Evolutionary conservation across 495 filamentous ascomycete species (phyloP), one percentile per base, ranked within the genome.

Genomic region (Cercophora samala): DNA sequence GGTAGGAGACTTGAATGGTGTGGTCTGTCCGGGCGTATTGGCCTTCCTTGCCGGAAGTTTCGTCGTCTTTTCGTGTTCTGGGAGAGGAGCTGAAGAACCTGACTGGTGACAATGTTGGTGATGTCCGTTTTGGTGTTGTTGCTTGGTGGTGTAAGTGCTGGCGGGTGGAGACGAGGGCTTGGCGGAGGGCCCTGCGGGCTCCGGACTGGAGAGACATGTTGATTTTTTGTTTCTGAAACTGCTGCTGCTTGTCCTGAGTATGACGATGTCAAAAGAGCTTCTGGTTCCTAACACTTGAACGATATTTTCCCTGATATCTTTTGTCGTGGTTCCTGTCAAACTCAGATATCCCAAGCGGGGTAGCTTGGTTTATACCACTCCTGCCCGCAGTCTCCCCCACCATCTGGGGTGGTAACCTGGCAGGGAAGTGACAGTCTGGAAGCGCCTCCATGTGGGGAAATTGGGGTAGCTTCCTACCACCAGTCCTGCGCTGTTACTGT

Each of bases 21-120:
- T 92, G 84, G 70, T 95, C 90, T 29, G 92, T 96, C 69, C 91
- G 88, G 25, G 93, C 91, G 74, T 88, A 90, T 55, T 81, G 71
- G 60, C 86, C 84, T 1, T 46, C 37, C 13, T 46, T 46, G 6
- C 37, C 37, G 2, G 37, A 46, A 1, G 13, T 46, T 17, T 13
- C 37, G 3, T 46, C 37, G 2, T 46, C 11, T 2, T 46, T 13
- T 11, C 0, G 37, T 11, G 15, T 13, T 13, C 37, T 11, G 37
- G 37, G 37, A 3, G 37, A 18, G 15, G 37, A 13, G 37, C 9
- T 18, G 15, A 46, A 46, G 15, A 13, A 46, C 1, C 15, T 9
- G 8, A 17, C 37, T 46, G 37, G 15, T 2, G 13, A 17, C 6
- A 13, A 17, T 46, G 37, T 5, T 5, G 53, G 23, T 62, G 26